Conservation (phyloP, 371 early-diverging fungal genomes). For the Mucor lusitanicus region DNA sequence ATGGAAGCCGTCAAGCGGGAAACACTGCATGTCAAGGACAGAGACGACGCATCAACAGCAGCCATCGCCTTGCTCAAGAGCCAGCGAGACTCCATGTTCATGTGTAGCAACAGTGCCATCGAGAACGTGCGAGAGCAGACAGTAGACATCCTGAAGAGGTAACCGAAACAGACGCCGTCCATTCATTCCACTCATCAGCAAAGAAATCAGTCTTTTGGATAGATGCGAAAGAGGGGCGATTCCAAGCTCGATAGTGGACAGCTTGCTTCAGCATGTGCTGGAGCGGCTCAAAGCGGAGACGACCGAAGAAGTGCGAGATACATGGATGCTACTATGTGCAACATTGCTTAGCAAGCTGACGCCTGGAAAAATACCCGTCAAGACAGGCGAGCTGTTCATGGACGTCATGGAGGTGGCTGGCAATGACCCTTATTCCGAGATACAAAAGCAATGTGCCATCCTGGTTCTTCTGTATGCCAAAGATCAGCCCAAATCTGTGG, state of each 20-base stretch:
- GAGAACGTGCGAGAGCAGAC: constrained; percentile 32
- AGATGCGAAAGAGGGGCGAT: neutral
- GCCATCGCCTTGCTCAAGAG: constrained; percentile 9
- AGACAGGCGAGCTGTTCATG: constrained; percentile 9
- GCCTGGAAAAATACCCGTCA: neutral
- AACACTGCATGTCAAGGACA: constrained; percentile 3
- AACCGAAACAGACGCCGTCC: neutral
- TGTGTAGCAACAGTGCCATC: constrained; percentile 25
- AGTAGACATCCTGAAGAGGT: constrained; percentile 21
- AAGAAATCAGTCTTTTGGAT: constrained; percentile 5
- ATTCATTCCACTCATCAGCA: neutral
- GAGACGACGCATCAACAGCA: constrained; percentile 1
- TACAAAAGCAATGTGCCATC: constrained; percentile 20
- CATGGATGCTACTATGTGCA: constrained; percentile 20
- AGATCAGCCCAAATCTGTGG: constrained; percentile 14
- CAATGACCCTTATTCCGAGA: constrained; percentile 31
- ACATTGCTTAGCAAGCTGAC: neutral
- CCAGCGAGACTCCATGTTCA: neutral
- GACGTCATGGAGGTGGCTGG: constrained; percentile 18
- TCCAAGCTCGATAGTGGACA: neutral
- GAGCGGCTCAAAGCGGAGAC: constrained; percentile 12
- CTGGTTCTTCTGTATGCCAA: constrained; percentile 14
- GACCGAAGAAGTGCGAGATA: constrained; percentile 32
- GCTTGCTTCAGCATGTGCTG: neutral
- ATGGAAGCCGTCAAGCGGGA: constrained; percentile 22